A percentile compares a stretch with the other conserved stretches of the same genome.
Conservation (phyloP, 2,329 filamentous ascomycete genomes). For the Ramularia collo-cygni region DNA sequence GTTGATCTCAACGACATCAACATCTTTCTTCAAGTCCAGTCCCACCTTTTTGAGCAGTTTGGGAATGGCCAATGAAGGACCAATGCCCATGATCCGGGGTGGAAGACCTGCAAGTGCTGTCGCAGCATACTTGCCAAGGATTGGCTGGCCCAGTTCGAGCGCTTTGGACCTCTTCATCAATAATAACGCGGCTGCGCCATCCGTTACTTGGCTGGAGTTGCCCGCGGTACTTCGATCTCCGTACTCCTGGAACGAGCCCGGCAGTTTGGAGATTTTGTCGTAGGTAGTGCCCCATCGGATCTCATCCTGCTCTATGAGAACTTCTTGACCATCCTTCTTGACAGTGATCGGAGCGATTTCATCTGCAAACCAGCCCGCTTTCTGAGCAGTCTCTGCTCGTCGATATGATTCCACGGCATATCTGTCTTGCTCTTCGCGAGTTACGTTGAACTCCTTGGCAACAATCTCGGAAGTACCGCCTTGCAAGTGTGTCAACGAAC, state of each 20-base stretch:
- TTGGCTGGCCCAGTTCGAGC: conserved; percentile 60
- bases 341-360: conserved; percentile 72
- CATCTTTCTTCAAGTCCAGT: conserved; percentile 45
- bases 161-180: conserved; percentile 74
- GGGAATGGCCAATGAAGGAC: conserved; percentile 77
- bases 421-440: conserved; percentile 68
- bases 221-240: conserved; percentile 70
- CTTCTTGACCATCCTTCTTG: conserved; percentile 39
- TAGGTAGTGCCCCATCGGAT: conserved; percentile 55
- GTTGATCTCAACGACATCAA: conserved; percentile 87
- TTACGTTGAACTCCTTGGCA: conserved; percentile 65
- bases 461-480: conserved; percentile 72
- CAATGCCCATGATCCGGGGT: conserved; percentile 84
- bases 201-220: conserved; percentile 76
- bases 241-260: conserved; percentile 70
- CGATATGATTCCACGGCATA: conserved; percentile 70
- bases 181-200: conserved; percentile 76
- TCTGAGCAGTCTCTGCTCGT: conserved; percentile 63
- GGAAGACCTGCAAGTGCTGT: conserved; percentile 54
- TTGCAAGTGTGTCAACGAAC: too few species aligned
- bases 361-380: conserved; percentile 59
- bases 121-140: conserved; percentile 76
- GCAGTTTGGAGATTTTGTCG: conserved; percentile 64
- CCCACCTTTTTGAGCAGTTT: conserved; percentile 53
- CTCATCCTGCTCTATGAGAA: conserved; percentile 69